Conservation (phyloP, 306 rosid genomes). For the Cicer arietinum region DNA sequence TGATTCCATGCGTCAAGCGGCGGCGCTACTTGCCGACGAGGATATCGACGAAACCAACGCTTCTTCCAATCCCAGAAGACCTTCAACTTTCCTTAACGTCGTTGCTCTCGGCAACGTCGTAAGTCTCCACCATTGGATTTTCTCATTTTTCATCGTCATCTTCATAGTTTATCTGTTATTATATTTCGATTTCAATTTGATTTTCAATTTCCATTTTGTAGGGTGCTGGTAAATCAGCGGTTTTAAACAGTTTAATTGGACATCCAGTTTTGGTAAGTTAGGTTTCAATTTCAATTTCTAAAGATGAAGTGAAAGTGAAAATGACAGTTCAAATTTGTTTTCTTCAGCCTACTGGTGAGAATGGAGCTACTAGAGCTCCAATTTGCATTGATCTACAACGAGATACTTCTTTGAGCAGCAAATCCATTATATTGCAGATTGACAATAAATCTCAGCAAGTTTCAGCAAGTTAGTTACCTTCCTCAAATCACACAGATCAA, state of each 20-base stretch:
- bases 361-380: constrained; percentile 98
- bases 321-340: constrained; percentile 29
- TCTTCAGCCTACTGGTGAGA: constrained; percentile 95
- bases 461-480: constrained; percentile 80
- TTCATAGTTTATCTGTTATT: background rate
- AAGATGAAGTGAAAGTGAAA: constrained; percentile 23
- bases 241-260: constrained; percentile 90
- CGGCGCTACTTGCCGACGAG: constrained; percentile 90
- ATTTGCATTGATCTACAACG: constrained; percentile 89
- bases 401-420: constrained; percentile 89
- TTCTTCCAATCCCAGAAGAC: constrained; percentile 66
- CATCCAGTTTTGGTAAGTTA: constrained; percentile 92
- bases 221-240: constrained; percentile 99
- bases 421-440: constrained; percentile 88
- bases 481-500: background rate
- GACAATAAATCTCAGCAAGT: constrained; percentile 95
- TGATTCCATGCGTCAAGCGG: constrained; percentile 88
- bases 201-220: constrained; percentile 44
- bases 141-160: background rate
- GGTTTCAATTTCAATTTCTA: constrained; percentile 21
- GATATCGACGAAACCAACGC: constrained; percentile 78
- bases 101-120: constrained; percentile 97
- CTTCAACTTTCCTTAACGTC: constrained; percentile 88
- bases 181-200: background rate
- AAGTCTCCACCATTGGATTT: constrained; percentile 47